Percentiles rank a stretch among this genome's conserved stretches.
Evolutionary conservation across 176 grass and related monocot species (phyloP).

Genomic region (Thalia dealbata): DNA sequence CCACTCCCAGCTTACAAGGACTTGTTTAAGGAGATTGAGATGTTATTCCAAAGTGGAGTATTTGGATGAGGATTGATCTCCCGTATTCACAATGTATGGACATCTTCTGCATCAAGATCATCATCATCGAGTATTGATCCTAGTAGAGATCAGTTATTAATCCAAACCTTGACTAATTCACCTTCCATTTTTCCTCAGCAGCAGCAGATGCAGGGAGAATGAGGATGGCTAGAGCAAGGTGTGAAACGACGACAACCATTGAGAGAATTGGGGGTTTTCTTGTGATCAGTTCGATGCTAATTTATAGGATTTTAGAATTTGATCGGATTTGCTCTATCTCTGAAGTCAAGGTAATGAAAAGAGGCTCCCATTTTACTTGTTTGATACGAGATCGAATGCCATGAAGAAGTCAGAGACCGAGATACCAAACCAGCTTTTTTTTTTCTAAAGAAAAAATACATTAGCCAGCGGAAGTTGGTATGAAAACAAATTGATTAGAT

Average conservation of each 20-base stretch:
- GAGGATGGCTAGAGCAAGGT: not conserved
- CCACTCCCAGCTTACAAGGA: slow-evolving; percentile 27
- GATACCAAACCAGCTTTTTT: not conserved
- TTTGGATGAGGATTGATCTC: not conserved
- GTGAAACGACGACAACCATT: not conserved
- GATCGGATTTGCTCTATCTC: not conserved
- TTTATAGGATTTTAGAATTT: not conserved
- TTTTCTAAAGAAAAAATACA: too few relatives aligned
- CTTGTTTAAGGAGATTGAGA: slow-evolving; percentile 14
- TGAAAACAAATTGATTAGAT: too few relatives aligned
- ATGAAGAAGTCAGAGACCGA: not conserved
- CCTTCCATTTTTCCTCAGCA: slow-evolving; percentile 12
- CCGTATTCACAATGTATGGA: slow-evolving; percentile 38
- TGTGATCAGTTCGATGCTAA: not conserved
- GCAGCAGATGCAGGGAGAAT: not conserved
- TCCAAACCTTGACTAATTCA: too few relatives aligned
- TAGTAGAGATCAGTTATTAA: not conserved
- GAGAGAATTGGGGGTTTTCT: not conserved
- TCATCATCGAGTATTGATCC: not conserved
- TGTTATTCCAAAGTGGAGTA: not conserved
- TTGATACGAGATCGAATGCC: not conserved
- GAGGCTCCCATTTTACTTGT: not conserved
- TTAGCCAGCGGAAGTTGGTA: too few relatives aligned
- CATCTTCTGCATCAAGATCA: not conserved
- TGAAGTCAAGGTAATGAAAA: not conserved